These are phyloP conservation scores for Nitzschia putrida DNA, from an alignment of 108 stramenopile species.

Conservation along the genomic window DNA sequence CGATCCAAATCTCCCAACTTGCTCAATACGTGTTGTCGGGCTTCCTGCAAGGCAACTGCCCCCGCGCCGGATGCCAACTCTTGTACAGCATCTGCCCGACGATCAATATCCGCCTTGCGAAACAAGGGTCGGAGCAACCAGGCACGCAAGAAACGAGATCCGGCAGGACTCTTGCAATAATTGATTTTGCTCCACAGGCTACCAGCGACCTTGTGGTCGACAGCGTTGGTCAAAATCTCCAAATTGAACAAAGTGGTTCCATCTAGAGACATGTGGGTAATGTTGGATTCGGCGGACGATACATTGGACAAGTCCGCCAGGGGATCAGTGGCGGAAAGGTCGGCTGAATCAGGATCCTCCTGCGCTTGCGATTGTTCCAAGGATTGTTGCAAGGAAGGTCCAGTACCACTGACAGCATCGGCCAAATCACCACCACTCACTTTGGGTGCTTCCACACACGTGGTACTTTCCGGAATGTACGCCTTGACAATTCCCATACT, in stretches of 20 bases:
- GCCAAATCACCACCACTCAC: neutral
- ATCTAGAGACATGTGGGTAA: constrained; percentile 90
- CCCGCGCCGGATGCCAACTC: constrained; percentile 79
- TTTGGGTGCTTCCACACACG: neutral
- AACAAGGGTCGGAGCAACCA: constrained; percentile 96
- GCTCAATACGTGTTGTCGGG: constrained; percentile 51
- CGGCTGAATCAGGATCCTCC: constrained; percentile 20
- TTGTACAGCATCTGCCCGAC: constrained; percentile 92
- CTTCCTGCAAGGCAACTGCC: constrained; percentile 76
- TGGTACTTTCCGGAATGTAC: constrained; percentile 71
- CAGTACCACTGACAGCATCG: neutral
- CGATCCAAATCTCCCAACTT: constrained; percentile 95
- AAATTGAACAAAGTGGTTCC: constrained; percentile 95
- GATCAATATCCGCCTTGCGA: constrained; percentile 80
- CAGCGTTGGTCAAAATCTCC: constrained; percentile 86
- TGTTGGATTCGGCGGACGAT: constrained; percentile 36
- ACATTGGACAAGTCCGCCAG: neutral
- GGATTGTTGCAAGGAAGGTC: neutral
- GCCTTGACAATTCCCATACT: constrained; percentile 89
- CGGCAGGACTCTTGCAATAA: constrained; percentile 89
- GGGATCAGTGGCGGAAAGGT: neutral
- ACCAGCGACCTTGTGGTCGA: constrained; percentile 71
- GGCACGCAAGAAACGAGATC: constrained; percentile 89
- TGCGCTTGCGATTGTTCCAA: constrained; percentile 3
- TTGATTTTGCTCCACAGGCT: constrained; percentile 92